These are phyloP conservation scores for Coemansia sp. DNA, from an alignment of 192 early-diverging fungal species.

Conservation along the genomic window DNA sequence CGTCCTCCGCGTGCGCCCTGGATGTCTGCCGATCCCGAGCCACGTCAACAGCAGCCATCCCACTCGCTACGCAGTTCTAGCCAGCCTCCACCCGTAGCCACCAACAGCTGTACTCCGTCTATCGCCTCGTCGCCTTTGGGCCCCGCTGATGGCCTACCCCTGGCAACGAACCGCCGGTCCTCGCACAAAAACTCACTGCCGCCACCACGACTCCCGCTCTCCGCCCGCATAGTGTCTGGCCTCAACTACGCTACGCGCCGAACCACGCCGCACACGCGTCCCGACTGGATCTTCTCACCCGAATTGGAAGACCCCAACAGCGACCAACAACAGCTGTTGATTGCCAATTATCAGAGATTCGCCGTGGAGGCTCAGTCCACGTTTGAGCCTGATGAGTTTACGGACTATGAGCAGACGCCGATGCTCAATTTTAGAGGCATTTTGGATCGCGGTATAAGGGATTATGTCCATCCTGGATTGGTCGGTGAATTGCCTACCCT, in stretches of 20 bases:
- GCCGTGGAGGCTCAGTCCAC: conserved; percentile 47
- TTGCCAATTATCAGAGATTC: conserved; percentile 49
- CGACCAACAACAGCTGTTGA: conserved; percentile 20
- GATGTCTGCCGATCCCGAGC: background rate
- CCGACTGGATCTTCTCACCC: background rate
- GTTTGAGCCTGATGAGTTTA: conserved; percentile 49
- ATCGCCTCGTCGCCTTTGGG: conserved; percentile 3
- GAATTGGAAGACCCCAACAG: background rate
- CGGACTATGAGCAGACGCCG: conserved; percentile 73
- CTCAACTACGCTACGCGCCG: conserved; percentile 38
- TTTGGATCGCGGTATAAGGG: conserved; percentile 69
- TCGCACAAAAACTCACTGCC: conserved; percentile 37
- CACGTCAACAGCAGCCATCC: background rate
- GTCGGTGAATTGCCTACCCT: conserved; percentile 67
- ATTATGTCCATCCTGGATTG: conserved; percentile 66
- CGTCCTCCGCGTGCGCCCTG: conserved; percentile 34
- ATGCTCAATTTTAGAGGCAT: conserved; percentile 74
- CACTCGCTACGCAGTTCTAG: conserved; percentile 14
- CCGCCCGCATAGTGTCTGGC: conserved; percentile 33
- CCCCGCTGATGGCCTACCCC: background rate
- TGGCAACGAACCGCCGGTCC: background rate
- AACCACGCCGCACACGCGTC: conserved; percentile 9
- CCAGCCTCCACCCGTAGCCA: conserved; percentile 9
- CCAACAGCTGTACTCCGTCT: background rate
- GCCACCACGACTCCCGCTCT: conserved; percentile 16